Evolutionary conservation across 345 rosid species (phyloP).

Genomic region (Eucalyptus marginata): DNA sequence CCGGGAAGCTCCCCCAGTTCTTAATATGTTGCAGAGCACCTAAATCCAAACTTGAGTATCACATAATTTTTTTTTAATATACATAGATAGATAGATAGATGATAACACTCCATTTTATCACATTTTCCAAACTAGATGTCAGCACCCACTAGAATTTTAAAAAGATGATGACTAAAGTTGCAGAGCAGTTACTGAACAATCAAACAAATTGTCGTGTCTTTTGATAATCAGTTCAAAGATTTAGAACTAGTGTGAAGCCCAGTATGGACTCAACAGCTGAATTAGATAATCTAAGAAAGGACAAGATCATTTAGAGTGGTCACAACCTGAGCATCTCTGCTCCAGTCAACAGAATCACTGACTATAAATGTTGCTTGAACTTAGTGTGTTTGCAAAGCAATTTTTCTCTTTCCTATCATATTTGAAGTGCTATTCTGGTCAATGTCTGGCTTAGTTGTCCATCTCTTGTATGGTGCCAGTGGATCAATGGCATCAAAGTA

Average conservation of each 20-base stretch:
- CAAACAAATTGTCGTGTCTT: not conserved
- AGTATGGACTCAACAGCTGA: not conserved
- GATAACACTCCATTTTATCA: not conserved
- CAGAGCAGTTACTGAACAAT: not conserved
- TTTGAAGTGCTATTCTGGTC: not conserved
- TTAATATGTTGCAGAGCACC: constrained; percentile 78
- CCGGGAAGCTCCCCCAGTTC: constrained; percentile 83
- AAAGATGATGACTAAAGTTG: not conserved
- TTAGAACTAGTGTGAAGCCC: not conserved
- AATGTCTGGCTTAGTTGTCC: constrained; percentile 18
- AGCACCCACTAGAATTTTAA: not conserved
- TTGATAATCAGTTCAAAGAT: not conserved
- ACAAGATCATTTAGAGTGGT: not conserved
- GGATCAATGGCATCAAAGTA: constrained; percentile 78
- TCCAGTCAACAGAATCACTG: constrained; percentile 90
- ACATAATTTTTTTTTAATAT: not conserved
- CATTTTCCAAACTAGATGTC: not conserved
- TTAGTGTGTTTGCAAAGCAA: constrained; percentile 20
- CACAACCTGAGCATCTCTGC: constrained; percentile 80
- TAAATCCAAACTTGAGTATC: constrained; percentile 1
- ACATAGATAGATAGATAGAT: not conserved
- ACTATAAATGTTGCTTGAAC: constrained; percentile 80
- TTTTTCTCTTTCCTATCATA: constrained; percentile 1
- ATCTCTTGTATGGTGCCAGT: constrained; percentile 54
- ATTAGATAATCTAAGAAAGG: not conserved